Evolutionary conservation across 2,329 filamentous ascomycete genomes (phyloP).

Genomic region (Bipolaris gigantea): DNA sequence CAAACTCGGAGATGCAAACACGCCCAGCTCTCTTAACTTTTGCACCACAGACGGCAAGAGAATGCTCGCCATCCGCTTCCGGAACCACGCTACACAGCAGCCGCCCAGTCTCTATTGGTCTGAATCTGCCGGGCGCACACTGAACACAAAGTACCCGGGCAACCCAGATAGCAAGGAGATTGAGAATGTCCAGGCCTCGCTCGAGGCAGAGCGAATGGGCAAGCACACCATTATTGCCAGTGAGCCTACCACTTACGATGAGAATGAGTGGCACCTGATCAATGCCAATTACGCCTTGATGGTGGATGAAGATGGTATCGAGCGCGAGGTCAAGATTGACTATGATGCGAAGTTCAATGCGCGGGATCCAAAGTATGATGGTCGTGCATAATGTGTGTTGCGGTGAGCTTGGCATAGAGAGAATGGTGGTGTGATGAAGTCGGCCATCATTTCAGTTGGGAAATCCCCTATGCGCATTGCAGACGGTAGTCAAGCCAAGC

Average conservation of each 20-base stretch:
- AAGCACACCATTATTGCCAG: slow-evolving; percentile 58
- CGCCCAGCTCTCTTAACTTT: slow-evolving; percentile 57
- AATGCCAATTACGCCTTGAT: slow-evolving; percentile 51
- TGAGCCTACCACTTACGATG: slow-evolving; percentile 58
- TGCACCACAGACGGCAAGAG: slow-evolving; percentile 55
- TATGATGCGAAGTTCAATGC: slow-evolving; percentile 48
- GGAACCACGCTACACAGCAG: slow-evolving; percentile 56
- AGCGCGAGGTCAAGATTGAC: slow-evolving; percentile 41
- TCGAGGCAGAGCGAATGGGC: slow-evolving; percentile 49
- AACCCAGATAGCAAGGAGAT: slow-evolving; percentile 48
- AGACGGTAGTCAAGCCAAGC: no score
- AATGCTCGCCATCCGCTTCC: slow-evolving; percentile 56
- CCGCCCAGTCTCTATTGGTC: slow-evolving; percentile 57
- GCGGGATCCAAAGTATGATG: slow-evolving; percentile 40
- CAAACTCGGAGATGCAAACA: slow-evolving; percentile 43
- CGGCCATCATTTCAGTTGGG: no score
- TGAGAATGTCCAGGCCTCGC: slow-evolving; percentile 40
- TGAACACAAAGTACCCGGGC: slow-evolving; percentile 58
- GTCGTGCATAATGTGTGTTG: background rate
- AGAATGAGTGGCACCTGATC: slow-evolving; percentile 56
- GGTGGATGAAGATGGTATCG: slow-evolving; percentile 47
- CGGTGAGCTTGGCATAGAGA: background rate
- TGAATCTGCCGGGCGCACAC: slow-evolving; percentile 53
- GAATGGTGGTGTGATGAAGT: no score
- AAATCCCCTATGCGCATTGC: no score